Percentiles rank a stretch among this genome's conserved stretches.
phyloP scores from a whole-genome alignment of 192 early-diverging fungal genomes.

The Coemansia guatemalensis region DNA sequence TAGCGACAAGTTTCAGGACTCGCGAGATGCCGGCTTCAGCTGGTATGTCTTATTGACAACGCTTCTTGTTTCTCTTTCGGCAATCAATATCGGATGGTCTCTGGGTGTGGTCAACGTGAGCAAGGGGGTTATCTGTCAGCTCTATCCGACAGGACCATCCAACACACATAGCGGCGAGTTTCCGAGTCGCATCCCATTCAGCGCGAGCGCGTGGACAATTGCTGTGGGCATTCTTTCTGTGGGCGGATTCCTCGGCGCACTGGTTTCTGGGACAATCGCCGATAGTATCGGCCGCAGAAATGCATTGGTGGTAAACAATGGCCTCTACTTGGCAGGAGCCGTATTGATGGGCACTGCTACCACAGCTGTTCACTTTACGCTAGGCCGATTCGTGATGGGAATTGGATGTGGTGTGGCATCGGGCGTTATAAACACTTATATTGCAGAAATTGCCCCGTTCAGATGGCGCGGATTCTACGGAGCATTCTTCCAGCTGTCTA shows the following conservation, averaged over 20 bases:
- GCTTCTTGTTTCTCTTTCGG: constrained; percentile 43
- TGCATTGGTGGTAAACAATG: constrained; percentile 66
- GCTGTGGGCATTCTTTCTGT: constrained; percentile 54
- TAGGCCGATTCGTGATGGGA: constrained; percentile 72
- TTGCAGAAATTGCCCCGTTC: constrained; percentile 72
- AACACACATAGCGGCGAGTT: constrained; percentile 20
- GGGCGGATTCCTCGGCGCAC: constrained; percentile 65
- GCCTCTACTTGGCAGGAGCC: constrained; percentile 64
- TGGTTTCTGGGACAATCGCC: constrained; percentile 56
- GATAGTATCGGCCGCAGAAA: constrained; percentile 61
- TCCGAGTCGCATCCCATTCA: constrained; percentile 30
- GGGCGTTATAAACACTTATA: constrained; percentile 60
- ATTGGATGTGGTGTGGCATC: constrained; percentile 65
- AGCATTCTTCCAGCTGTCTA: constrained; percentile 65
- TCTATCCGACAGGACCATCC: constrained; percentile 10
- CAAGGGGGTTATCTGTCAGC: constrained; percentile 37
- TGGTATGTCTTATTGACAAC: constrained; percentile 39
- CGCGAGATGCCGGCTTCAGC: constrained; percentile 44
- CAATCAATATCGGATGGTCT: constrained; percentile 39
- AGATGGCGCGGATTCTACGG: constrained; percentile 68
- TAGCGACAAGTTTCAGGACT: constrained; percentile 49
- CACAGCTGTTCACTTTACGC: constrained; percentile 59
- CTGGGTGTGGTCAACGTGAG: constrained; percentile 39
- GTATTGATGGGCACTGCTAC: constrained; percentile 62
- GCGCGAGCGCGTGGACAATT: constrained; percentile 48